Conservation (phyloP, 2,329 filamentous ascomycete genomes). For the Fusarium scirpi region DNA sequence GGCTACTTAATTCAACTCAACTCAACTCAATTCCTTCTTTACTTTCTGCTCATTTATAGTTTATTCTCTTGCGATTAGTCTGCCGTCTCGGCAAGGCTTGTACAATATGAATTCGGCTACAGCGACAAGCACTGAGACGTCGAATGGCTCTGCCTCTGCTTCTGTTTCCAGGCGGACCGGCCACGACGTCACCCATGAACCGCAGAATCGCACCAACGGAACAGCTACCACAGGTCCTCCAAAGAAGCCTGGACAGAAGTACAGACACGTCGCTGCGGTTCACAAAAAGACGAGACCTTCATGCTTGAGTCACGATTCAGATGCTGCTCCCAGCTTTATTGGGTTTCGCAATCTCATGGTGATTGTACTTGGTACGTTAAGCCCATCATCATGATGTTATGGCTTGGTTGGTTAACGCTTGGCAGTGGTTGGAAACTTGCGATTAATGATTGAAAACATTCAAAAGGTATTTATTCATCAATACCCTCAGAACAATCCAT, state of each 20-base stretch:
- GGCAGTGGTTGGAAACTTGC: constrained; percentile 88
- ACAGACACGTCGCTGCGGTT: constrained; percentile 91
- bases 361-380: constrained; percentile 79
- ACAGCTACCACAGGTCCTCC: constrained; percentile 42
- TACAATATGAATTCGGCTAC: constrained; percentile 58
- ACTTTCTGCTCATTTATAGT: not conserved
- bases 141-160: constrained; percentile 45
- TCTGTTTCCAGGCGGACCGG: constrained; percentile 41
- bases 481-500: not conserved
- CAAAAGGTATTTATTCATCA: constrained; percentile 75
- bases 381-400: constrained; percentile 29
- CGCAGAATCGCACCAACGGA: constrained; percentile 38
- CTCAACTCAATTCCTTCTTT: constrained; percentile 8
- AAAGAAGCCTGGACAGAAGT: constrained; percentile 65
- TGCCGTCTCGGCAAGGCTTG: constrained; percentile 31
- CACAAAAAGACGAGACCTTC: constrained; percentile 80
- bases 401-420: constrained; percentile 34
- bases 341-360: constrained; percentile 98
- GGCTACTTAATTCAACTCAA: constrained; percentile 10
- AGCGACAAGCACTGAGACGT: constrained; percentile 51
- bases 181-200: constrained; percentile 47
- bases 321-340: constrained; percentile 82
- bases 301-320: constrained; percentile 86
- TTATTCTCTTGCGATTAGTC: constrained; percentile 16
- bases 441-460: constrained; percentile 96